Percentiles rank a stretch among this genome's conserved stretches.
These are phyloP conservation scores for Tolypocladium sp. DNA, from an alignment of 2,329 filamentous ascomycete genomes.

Conservation along the genomic window DNA sequence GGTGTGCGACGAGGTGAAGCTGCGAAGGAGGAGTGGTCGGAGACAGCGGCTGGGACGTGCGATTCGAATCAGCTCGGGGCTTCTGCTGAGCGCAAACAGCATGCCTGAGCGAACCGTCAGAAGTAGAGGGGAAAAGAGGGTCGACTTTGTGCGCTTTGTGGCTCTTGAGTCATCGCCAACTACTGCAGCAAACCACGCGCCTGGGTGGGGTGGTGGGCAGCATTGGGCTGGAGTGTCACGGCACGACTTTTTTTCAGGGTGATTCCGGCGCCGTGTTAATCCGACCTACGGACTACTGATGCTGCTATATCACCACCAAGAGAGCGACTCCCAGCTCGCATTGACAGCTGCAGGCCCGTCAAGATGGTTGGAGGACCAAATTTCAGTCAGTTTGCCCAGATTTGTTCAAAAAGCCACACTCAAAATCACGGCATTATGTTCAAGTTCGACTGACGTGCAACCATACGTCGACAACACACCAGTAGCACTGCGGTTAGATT, in stretches of 20 bases:
- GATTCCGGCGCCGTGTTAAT: background rate
- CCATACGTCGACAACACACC: no score
- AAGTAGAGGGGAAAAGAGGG: conserved; percentile 2
- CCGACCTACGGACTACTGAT: background rate
- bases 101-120: conserved; percentile 6
- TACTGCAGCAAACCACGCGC: conserved; percentile 5
- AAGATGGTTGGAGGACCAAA: no score
- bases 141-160: conserved; percentile 5
- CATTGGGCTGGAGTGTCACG: background rate
- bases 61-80: background rate
- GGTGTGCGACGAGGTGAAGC: background rate
- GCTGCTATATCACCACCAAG: background rate
- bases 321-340: background rate
- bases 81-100: conserved; percentile 8
- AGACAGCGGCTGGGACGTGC: background rate
- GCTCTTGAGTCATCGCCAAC: conserved; percentile 6
- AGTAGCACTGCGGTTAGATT: background rate
- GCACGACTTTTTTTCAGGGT: background rate
- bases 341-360: background rate
- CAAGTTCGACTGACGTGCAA: background rate
- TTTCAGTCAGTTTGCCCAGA: background rate
- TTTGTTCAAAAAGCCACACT: background rate
- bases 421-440: no score
- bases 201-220: conserved; percentile 3
- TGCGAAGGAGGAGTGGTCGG: conserved; percentile 2